A percentile compares a stretch with the other conserved stretches of the same genome.
phyloP scores from a whole-genome alignment of 2,329 filamentous ascomycete species.

The Scleromitrula shiraiana region DNA sequence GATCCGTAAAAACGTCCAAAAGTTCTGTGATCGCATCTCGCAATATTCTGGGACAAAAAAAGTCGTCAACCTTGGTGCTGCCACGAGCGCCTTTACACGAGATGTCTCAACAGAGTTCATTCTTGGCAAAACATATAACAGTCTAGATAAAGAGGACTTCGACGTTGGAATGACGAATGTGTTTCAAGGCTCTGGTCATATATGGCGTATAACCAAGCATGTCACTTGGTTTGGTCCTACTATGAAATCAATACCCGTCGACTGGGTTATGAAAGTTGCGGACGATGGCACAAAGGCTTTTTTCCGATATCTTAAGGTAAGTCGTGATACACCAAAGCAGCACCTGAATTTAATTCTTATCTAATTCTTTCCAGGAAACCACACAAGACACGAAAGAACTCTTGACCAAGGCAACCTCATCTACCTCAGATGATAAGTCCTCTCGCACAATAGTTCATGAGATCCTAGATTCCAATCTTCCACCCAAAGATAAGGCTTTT shows the following conservation, averaged over 20 bases:
- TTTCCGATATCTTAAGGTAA: conserved; percentile 2
- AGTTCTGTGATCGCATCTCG: conserved; percentile 4
- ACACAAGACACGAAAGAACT: conserved; percentile 2
- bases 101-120: conserved; percentile 9
- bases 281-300: conserved; percentile 5
- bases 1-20: neutral
- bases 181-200: conserved; percentile 7
- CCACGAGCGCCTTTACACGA: conserved; percentile 4
- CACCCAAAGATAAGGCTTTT: conserved; percentile 28
- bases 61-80: conserved; percentile 7
- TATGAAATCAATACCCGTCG: conserved; percentile 9
- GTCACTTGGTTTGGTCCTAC: conserved; percentile 10
- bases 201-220: conserved; percentile 11
- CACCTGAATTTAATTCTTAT: neutral
- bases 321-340: too few species aligned
- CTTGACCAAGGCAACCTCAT: neutral
- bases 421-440: neutral
- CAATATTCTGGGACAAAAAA: neutral
- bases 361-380: neutral
- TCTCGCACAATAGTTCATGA: conserved; percentile 17
- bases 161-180: conserved; percentile 9
- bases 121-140: conserved; percentile 7
- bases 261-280: conserved; percentile 9
- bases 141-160: conserved; percentile 11
- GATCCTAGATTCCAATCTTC: conserved; percentile 21